Evolutionary conservation across 129 eudicot genomes (phyloP), one percentile per base, ranked within the genome.

Genomic region (Artemisia annua): DNA sequence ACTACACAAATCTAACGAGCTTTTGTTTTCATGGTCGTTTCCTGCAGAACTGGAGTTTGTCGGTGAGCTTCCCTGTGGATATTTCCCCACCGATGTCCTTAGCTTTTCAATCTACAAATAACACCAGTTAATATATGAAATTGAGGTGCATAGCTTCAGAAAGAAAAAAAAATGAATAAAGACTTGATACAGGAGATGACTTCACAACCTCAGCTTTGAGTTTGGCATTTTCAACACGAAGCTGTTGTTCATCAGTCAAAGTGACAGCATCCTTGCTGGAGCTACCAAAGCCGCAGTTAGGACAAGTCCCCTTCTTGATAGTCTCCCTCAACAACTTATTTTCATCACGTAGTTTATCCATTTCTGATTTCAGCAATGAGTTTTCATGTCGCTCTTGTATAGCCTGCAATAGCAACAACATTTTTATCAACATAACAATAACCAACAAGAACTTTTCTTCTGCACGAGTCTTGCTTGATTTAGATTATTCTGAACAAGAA

Each of bases 311-410:
- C 55, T 76, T 91, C 52, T 82, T 81, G n/a, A 83, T 77, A 59
- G 81, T 67, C 51, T 85, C 97, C 72, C 97, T 88, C 60, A 95
- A 77, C 7, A 75, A 77, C 69, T 86, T 95, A 76, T 88, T 90
- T 64, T 95, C 97, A 1, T 91, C 94, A 4, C 86, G 89, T 70
- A 91, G 84, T 70, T 85, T 95, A 49, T 95, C 99, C 63, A 95
- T 78, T 76, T 95, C 99, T 10, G 87, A 59, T 74, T 95, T 95
- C 69, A 95, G 69, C 79, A 95, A 63, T 11, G 97, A 88, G 76
- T 95, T 95, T 75, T 95, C 99, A 80, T 95, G 99, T 70, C 99
- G 94, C 71, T 95, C 99, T 67, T 95, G 99, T 78, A 95, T 85
- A 26, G 96, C 95, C 99, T 95, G 92, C 79, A 79, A 48, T 59